Evolutionary conservation across 495 filamentous ascomycete genomes (phyloP), one percentile per base, ranked within the genome.

Genomic region (Daldinia vernicosa): DNA sequence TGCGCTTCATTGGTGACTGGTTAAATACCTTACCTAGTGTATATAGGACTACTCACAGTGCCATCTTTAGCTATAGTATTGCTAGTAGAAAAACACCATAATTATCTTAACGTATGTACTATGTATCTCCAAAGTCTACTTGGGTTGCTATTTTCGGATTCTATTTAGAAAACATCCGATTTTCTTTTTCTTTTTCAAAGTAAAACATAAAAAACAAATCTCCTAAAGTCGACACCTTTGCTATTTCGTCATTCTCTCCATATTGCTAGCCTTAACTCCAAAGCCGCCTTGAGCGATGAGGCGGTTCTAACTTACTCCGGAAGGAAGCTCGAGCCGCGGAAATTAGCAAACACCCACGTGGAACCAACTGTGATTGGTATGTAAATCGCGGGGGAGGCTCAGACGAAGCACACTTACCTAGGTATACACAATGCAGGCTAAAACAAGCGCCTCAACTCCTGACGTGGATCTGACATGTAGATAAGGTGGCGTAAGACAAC

Each of bases 361-460:
- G 66, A 69, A 53, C 53, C 45, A 50, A 27, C 52, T 54, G 30
- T 62, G 53, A 69, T 69, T 69, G 60, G 56, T 26, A 56, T 58
- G 33, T 32, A 53, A 65, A 40, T 66, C 66, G 70, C 33, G 70
- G 70, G 70, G 66, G 66, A 66, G 62, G 61, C 70, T 69, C 32
- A 66, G 52, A 27, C 24, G 17, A 52, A 63, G 30, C 30, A 55
- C 40, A 37, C 60, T 64, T 67, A n/a, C n/a, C n/a, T n/a, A n/a
- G n/a, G 52, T 9, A 27, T 27, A 27, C 26, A 27, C 4, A 30
- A 55, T 64, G 53, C 47, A 22, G 33, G 55, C 66, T 69, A 69
- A 26, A 47, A 60, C 30, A 53, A 63, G 53, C 66, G 53, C 50
- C 40, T 58, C 26, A 57, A 64, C 30, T 62, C 40, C n/a, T 63